Evolutionary conservation across 164 flowering plant species (phyloP), one percentile per base, ranked within the genome.

Genomic region (Stephania japonica): DNA sequence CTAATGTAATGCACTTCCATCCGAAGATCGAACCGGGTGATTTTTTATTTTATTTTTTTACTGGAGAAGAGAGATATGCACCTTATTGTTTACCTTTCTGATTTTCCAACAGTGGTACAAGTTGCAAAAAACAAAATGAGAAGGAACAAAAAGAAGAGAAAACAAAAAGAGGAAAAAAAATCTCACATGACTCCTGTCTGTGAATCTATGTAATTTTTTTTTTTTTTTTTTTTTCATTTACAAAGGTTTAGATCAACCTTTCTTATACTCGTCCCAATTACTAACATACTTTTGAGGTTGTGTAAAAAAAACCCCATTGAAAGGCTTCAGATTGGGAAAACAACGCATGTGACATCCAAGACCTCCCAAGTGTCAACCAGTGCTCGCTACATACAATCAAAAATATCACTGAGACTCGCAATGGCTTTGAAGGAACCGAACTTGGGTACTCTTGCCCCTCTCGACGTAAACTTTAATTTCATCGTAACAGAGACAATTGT

Each of bases 161-260:
- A 56, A 16, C n/a, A n/a, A 19, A 56, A 19, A 56, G 1, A 14
- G 1, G 19, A 14, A 13, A 13, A 72, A 43, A 21, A 6, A 42
- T 23, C 68, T 72, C 16, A 62, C 67, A 61, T 42, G 67, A 64
- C 44, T 70, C 25, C 44, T 70, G 71, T 67, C 38, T 71, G 70
- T 76, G 43, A 65, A 66, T 65, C 68, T 53, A 42, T 70, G 74
- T 70, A 75, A 70, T 65, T 75, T 64, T 64, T 49, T 42, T 75
- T 70, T 42, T 75, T 70, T 75, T 70, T 65, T 75, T 64, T 64
- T 49, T 42, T 75, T 70, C 23, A 19, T 0, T 3, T 61, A 18
- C 8, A 4, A 19, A 19, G 64, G 64, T 23, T 61, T 61, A 19
- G 64, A 61, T 61, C 21, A 61, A 0, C 64, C 25, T 61, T 19